A percentile compares a stretch with the other conserved stretches of the same genome.
Evolutionary conservation across 371 early-diverging fungal genomes (phyloP).

Genomic region (Mucor irregularis): DNA sequence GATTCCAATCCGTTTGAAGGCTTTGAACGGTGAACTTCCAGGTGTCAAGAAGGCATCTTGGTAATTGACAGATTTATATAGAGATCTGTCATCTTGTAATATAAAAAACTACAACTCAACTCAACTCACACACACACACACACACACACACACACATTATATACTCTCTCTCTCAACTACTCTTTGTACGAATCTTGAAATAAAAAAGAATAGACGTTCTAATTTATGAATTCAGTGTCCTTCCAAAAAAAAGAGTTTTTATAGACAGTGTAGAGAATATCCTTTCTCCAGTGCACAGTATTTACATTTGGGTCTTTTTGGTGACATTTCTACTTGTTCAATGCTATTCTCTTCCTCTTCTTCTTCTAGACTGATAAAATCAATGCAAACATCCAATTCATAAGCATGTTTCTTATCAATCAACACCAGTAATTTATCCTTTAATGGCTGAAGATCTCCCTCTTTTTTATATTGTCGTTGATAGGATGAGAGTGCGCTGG

Average conservation of each 20-base stretch:
- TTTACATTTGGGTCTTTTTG: constrained; percentile 16
- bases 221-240: not conserved
- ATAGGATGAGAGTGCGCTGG: not conserved
- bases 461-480: not conserved
- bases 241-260: not conserved
- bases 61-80: constrained; percentile 58
- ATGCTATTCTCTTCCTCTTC: not conserved
- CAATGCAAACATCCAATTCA: constrained; percentile 1
- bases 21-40: constrained; percentile 79
- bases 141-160: not conserved
- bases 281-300: constrained; percentile 23
- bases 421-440: constrained; percentile 12
- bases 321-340: not conserved
- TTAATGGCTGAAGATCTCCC: not conserved
- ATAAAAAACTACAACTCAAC: not conserved
- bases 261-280: constrained; percentile 11
- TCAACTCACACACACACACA: not conserved
- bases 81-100: not conserved
- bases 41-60: constrained; percentile 85
- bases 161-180: too few relatives aligned
- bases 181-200: too few relatives aligned
- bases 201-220: too few relatives aligned
- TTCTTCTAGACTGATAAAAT: constrained; percentile 3
- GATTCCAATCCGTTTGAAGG: constrained; percentile 83
- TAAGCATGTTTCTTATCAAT: constrained; percentile 6